Percentiles rank a stretch among this genome's conserved stretches.
These are phyloP conservation scores for Peronospora farinosa DNA, from an alignment of 352 stramenopile genomes.

Conservation along the genomic window DNA sequence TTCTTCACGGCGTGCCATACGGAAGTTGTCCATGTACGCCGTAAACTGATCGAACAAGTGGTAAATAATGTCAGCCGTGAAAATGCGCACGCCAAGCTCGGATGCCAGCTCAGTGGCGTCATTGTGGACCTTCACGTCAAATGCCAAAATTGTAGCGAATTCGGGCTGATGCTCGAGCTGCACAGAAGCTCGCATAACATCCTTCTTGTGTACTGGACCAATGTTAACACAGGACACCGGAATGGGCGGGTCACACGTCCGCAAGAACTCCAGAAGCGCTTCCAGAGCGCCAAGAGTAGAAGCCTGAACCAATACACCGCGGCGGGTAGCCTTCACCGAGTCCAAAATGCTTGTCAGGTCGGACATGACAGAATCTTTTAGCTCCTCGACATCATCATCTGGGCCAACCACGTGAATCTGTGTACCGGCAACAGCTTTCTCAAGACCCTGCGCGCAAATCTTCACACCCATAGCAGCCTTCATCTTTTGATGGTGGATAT, in stretches of 20 bases:
- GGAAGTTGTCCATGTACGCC: constrained; percentile 94
- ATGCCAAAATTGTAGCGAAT: constrained; percentile 97
- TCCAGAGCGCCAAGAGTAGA: constrained; percentile 98
- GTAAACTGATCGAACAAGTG: constrained; percentile 99
- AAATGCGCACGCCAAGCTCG: constrained; percentile 95
- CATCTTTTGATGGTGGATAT: constrained; percentile 95
- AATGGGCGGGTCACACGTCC: constrained; percentile 90
- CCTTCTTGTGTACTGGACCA: constrained; percentile 97
- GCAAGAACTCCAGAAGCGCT: constrained; percentile 96
- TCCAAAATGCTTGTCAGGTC: constrained; percentile 93
- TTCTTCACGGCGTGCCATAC: constrained; percentile 86
- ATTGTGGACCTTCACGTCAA: constrained; percentile 96
- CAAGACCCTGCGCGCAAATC: constrained; percentile 94
- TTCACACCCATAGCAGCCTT: constrained; percentile 99
- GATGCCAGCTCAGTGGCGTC: constrained; percentile 88
- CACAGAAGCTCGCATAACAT: constrained; percentile 97
- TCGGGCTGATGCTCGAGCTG: constrained; percentile 97
- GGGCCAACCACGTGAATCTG: constrained; percentile 94
- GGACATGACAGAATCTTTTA: constrained; percentile 96
- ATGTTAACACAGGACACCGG: constrained; percentile 94
- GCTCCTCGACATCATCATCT: constrained; percentile 96
- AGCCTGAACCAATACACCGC: constrained; percentile 97
- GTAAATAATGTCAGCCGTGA: constrained; percentile 99
- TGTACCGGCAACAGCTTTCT: constrained; percentile 97
- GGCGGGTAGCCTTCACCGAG: constrained; percentile 93